Conservation (phyloP, 2,329 filamentous ascomycete genomes). For the Hirsutella minnesotensis region DNA sequence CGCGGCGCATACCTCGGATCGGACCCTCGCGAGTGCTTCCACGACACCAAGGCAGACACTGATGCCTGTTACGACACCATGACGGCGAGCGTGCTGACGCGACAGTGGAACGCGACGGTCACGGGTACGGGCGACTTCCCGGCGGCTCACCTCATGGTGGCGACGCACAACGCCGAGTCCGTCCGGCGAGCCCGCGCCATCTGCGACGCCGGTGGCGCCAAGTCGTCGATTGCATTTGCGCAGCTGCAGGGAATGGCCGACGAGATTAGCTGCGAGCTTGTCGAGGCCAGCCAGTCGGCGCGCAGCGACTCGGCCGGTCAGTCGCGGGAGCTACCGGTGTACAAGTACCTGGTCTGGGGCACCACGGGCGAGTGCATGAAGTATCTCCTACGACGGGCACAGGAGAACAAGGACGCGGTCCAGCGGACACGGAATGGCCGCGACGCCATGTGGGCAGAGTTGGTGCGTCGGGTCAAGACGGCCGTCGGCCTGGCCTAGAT, state of each 20-base stretch:
- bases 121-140: constrained; percentile 37
- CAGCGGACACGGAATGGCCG: constrained; percentile 49
- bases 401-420: constrained; percentile 65
- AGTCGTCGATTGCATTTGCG: constrained; percentile 31
- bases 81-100: constrained; percentile 52
- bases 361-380: constrained; percentile 73
- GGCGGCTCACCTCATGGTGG: constrained; percentile 54
- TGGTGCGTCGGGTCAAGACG: constrained; percentile 41
- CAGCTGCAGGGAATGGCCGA: constrained; percentile 96
- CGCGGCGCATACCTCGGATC: constrained; percentile 62
- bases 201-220: constrained; percentile 30
- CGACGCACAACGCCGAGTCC: constrained; percentile 70
- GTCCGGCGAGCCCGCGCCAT: constrained; percentile 46
- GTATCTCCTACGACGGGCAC: constrained; percentile 50
- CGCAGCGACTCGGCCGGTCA: constrained; percentile 12
- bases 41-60: constrained; percentile 60
- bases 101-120: constrained; percentile 28
- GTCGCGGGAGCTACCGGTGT: constrained; percentile 40
- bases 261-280: constrained; percentile 63
- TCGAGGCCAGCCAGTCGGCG: constrained; percentile 22
- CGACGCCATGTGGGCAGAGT: constrained; percentile 50
- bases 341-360: constrained; percentile 61
- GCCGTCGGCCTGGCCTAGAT: constrained; percentile 23
- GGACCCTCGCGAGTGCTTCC: constrained; percentile 58
- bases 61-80: constrained; percentile 63